Conservation (phyloP, 2,329 filamentous ascomycete species). For the Didymella glomerata region DNA sequence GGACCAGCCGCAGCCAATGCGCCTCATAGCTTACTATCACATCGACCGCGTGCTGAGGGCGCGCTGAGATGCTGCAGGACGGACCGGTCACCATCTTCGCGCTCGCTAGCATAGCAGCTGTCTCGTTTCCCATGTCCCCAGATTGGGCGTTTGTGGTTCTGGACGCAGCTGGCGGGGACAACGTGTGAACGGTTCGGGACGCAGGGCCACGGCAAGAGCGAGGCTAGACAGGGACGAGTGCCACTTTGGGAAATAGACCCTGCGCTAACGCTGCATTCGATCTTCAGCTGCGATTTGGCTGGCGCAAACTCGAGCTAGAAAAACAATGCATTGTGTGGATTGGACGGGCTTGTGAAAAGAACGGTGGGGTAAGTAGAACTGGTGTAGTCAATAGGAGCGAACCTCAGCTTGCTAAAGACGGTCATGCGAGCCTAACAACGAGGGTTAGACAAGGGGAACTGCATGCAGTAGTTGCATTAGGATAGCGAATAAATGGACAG, state of each 20-base stretch:
- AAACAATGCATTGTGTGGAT: slow-evolving; percentile 10
- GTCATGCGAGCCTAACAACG: not conserved
- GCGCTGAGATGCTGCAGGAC: not conserved
- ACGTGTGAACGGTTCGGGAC: slow-evolving; percentile 12
- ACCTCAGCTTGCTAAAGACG: slow-evolving; percentile 2
- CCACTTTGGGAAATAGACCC: not conserved
- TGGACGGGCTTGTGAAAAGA: not conserved
- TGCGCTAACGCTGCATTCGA: slow-evolving; percentile 7
- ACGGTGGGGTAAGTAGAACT: not conserved
- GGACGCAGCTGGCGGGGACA: slow-evolving; percentile 6
- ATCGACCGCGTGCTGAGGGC: not conserved
- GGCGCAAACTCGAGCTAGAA: slow-evolving; percentile 5
- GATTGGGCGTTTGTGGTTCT: slow-evolving; percentile 8
- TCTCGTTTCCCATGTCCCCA: slow-evolving; percentile 2
- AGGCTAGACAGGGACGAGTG: slow-evolving; percentile 1
- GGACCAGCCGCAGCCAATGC: slow-evolving; percentile 9
- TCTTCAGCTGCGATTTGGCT: slow-evolving; percentile 18
- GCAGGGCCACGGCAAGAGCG: slow-evolving; percentile 1
- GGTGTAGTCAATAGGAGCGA: not conserved
- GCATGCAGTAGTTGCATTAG: not conserved
- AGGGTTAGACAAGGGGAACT: not conserved
- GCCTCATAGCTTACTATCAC: slow-evolving; percentile 3
- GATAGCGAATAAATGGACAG: not conserved
- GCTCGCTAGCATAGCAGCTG: not conserved
- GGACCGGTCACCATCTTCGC: not conserved